Evolutionary conservation across 139 green algal genomes (phyloP).

Genomic region (Klebsormidium nitens): DNA sequence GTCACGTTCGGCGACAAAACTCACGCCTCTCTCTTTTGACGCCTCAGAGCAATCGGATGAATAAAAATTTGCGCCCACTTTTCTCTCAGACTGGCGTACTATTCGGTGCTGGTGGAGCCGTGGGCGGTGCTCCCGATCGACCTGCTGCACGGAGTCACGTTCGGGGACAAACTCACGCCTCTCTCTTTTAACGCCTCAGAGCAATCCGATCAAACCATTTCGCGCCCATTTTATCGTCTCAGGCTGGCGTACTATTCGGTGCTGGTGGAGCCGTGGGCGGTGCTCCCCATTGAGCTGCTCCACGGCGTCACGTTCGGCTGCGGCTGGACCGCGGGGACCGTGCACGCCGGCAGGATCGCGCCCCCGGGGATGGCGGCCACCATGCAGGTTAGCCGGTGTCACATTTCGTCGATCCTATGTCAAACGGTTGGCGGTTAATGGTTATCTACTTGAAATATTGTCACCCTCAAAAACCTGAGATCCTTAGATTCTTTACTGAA

Average conservation of each 20-base stretch:
- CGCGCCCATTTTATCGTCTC: too few relatives aligned
- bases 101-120: constrained; percentile 18
- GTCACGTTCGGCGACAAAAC: constrained; percentile 45
- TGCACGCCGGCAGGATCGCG: constrained; percentile 5
- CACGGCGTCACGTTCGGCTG: constrained; percentile 48
- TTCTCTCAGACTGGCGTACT: constrained; percentile 22
- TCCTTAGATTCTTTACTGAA: too few relatives aligned
- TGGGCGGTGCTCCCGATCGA: constrained; percentile 44
- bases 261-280: constrained; percentile 32
- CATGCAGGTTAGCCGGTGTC: constrained; percentile 1
- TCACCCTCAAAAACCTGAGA: too few relatives aligned
- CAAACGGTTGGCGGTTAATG: too few relatives aligned
- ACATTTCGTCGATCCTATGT: too few relatives aligned
- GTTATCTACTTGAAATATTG: too few relatives aligned
- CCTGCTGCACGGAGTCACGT: constrained; percentile 45
- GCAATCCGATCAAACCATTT: too few relatives aligned
- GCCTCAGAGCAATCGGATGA: too few relatives aligned
- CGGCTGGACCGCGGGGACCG: constrained; percentile 19
- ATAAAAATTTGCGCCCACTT: too few relatives aligned
- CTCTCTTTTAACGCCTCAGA: too few relatives aligned
- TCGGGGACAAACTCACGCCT: too few relatives aligned
- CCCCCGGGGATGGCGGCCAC: constrained; percentile 3
- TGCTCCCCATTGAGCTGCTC: constrained; percentile 45
- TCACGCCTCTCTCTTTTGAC: too few relatives aligned
- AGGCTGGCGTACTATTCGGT: constrained; percentile 19